Conservation (phyloP, 1,284 basidiomycete species). For the Apiotrichum veenhuisii region DNA sequence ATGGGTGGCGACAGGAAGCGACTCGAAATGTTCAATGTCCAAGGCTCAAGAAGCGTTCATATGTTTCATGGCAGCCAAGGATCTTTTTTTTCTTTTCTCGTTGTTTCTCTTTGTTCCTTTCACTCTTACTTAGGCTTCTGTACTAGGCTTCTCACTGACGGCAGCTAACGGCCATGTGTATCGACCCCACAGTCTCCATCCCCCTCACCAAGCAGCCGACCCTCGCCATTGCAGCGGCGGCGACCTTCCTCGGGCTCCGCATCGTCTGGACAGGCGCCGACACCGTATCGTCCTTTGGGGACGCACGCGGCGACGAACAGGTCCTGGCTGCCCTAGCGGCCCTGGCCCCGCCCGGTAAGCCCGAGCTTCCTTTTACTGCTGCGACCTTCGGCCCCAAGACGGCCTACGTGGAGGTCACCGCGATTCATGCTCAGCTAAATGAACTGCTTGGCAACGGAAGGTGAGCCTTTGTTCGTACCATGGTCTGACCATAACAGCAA, state of each 20-base stretch:
- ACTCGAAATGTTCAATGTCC: too few species aligned
- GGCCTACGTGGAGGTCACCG: conserved; percentile 64
- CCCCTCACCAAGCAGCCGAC: conserved; percentile 38
- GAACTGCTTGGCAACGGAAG: too few species aligned
- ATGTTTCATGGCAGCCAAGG: too few species aligned
- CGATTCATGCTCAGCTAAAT: conserved; percentile 70
- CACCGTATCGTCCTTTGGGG: conserved; percentile 31
- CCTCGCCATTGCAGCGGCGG: conserved; percentile 39
- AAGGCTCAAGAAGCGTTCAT: too few species aligned
- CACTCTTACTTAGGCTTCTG: too few species aligned
- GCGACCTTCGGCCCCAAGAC: conserved; percentile 41
- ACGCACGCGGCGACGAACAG: conserved; percentile 31
- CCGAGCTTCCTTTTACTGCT: conserved; percentile 44
- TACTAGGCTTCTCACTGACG: too few species aligned
- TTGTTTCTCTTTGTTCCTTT: too few species aligned
- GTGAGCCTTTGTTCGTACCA: too few species aligned
- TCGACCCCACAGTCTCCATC: too few species aligned
- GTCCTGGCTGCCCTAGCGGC: conserved; percentile 38
- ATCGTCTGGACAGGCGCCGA: conserved; percentile 39
- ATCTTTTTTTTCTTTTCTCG: too few species aligned
- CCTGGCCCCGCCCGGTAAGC: conserved; percentile 33
- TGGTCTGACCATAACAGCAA: conserved; percentile 54
- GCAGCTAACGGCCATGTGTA: too few species aligned
- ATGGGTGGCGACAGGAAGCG: too few species aligned
- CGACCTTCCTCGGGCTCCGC: conserved; percentile 30